Base-by-base conservation (phyloP, 176 grass and related monocot species). In the Phoenix dactylifera region DNA sequence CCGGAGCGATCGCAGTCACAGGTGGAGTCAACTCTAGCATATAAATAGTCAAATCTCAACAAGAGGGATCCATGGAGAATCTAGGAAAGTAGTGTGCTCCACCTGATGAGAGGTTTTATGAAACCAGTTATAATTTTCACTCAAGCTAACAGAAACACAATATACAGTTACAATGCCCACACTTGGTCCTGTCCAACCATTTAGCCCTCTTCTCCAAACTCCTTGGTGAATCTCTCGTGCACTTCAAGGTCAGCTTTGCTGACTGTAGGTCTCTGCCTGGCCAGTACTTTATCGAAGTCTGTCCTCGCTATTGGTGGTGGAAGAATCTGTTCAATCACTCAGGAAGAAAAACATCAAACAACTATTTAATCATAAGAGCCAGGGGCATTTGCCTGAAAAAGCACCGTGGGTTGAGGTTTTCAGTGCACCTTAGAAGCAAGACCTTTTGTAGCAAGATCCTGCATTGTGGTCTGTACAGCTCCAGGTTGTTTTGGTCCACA, bases 121-220 rank as follows among this genome's bases (percentile, higher is more conserved):
- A 59, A 68, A 44, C 39, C 39, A 48, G 66, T 66, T 51, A 59
- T 50, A 76, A 56, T 23, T 66, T 58, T 10, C 63, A 54, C 54
- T 26, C 62, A 60, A 55, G 68, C 57, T 49, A 66, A 66, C 30
- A n/a, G 28, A 56, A 64, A 49, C 32, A 59, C 57, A 76, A 77
- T 70, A 77, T 77, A 77, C 74, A 70, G 55, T 63, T 76, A 32
- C 30, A 30, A 66, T 61, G 54, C 51, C 63, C 30, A 50, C 4
- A 5, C 6, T 57, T 3, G 23, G 16, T 15, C 24, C 24, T 30
- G 12, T 69, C 32, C 26, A 65, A 65, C 20, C 26, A 75, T 58
- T 97, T 72, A 97, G 5, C 92, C 92, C 77, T 97, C 92, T 76
- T 97, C 87, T 0, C 92, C 92, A 1, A 97, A 97, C 81, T 97